Evolutionary conservation across 352 stramenopile genomes (phyloP).

Genomic region (Phytophthora uliginosa): DNA sequence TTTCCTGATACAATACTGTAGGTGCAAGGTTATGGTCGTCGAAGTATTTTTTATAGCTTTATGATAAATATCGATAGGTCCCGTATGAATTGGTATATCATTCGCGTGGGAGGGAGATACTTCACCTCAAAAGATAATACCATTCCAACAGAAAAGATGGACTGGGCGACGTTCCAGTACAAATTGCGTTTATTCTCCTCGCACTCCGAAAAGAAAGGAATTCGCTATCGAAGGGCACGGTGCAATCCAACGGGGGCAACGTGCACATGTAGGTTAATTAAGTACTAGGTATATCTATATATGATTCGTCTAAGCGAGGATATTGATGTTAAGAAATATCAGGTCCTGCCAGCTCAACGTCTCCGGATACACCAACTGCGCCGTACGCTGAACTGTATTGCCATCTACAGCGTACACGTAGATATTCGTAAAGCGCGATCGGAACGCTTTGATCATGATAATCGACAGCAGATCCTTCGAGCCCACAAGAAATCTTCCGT

Average conservation of each 20-base stretch:
- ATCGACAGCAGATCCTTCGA: constrained; percentile 45
- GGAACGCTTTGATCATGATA: constrained; percentile 49
- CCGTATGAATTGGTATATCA: no score
- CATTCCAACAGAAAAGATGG: no score
- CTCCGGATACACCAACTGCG: constrained; percentile 40
- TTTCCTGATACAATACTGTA: no score
- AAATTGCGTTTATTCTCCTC: no score
- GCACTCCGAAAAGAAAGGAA: no score
- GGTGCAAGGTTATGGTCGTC: no score
- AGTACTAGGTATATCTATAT: not conserved
- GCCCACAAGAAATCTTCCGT: constrained; percentile 45
- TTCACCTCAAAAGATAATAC: no score
- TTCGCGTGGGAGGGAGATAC: no score
- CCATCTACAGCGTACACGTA: constrained; percentile 44
- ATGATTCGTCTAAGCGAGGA: constrained; percentile 28
- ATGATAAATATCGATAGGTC: no score
- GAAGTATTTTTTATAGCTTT: no score
- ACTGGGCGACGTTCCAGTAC: no score
- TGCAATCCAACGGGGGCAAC: not conserved
- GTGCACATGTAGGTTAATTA: not conserved
- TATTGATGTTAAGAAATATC: constrained; percentile 41
- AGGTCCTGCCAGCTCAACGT: constrained; percentile 47
- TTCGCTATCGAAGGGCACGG: no score
- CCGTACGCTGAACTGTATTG: constrained; percentile 40
- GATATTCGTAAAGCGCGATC: constrained; percentile 48